phyloP scores from a whole-genome alignment of 2,329 filamentous ascomycete species.

The Davidsoniella eucalypti region DNA sequence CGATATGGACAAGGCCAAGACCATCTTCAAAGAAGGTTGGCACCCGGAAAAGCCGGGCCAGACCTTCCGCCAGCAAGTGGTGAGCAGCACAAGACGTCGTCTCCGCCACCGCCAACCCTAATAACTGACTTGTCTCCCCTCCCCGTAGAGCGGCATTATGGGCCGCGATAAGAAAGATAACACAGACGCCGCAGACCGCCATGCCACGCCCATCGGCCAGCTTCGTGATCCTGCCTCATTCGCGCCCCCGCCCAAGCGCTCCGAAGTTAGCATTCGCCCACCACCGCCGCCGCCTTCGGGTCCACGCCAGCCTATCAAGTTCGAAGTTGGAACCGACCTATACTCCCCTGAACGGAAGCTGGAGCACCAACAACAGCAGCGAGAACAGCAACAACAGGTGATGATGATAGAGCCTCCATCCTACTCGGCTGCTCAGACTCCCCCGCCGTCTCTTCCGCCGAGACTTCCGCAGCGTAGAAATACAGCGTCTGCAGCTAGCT shows the following conservation, averaged over 20 bases:
- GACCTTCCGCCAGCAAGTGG: constrained; percentile 23
- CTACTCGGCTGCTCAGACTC: constrained; percentile 12
- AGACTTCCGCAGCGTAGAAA: constrained; percentile 36
- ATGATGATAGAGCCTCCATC: no score
- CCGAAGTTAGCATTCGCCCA: constrained; percentile 21
- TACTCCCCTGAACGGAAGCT: constrained; percentile 3
- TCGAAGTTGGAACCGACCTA: constrained; percentile 14
- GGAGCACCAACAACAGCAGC: constrained; percentile 9
- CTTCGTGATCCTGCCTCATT: constrained; percentile 65
- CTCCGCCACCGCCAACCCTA: neutral
- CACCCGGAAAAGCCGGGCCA: constrained; percentile 11
- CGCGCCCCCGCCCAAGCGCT: constrained; percentile 59
- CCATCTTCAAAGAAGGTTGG: constrained; percentile 11
- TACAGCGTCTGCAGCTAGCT: constrained; percentile 19
- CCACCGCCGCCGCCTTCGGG: constrained; percentile 16
- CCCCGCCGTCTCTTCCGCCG: constrained; percentile 55
- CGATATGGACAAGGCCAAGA: constrained; percentile 10
- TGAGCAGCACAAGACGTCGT: constrained; percentile 10
- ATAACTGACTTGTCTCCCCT: neutral
- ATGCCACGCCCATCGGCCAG: constrained; percentile 45
- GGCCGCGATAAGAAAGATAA: constrained; percentile 24
- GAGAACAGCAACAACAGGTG: no score
- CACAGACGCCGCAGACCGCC: constrained; percentile 20
- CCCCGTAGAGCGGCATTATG: constrained; percentile 28
- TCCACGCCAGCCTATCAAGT: constrained; percentile 5